phyloP scores from a whole-genome alignment of 768 basidiomycete genomes.

The Rhodosporidiobolus sp. region DNA sequence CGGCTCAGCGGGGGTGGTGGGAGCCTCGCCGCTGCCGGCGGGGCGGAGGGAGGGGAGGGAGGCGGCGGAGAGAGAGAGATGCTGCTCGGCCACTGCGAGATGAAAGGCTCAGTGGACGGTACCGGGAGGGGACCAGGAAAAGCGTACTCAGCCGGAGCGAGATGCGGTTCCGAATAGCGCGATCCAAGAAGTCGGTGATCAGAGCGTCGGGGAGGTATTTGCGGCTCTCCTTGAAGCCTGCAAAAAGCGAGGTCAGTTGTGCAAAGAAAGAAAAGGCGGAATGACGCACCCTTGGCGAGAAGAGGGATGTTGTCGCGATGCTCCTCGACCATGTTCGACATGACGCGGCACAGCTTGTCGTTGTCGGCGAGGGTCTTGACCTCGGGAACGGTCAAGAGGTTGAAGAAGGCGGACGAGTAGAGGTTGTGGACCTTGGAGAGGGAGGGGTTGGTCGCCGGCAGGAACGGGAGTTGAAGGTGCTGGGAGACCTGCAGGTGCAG shows the following conservation, averaged over 20 bases:
- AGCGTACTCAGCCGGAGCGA: conserved; percentile 62
- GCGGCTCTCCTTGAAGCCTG: conserved; percentile 75
- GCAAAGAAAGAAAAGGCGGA: not conserved
- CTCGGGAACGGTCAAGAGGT: conserved; percentile 36
- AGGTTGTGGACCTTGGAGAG: conserved; percentile 40
- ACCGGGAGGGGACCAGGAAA: not conserved
- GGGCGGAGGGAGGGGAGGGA: conserved; percentile 51
- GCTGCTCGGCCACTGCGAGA: conserved; percentile 66
- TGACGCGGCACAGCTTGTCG: conserved; percentile 61
- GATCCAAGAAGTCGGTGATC: conserved; percentile 74
- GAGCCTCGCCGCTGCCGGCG: conserved; percentile 77
- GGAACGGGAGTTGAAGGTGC: conserved; percentile 41
- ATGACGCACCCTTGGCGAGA: conserved; percentile 74
- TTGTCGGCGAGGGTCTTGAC: conserved; percentile 68
- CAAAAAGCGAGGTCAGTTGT: conserved; percentile 43
- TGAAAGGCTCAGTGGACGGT: conserved; percentile 55
- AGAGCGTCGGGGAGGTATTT: conserved; percentile 78
- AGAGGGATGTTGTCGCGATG: conserved; percentile 87
- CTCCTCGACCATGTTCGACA: conserved; percentile 68
- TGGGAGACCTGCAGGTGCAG: conserved; percentile 21
- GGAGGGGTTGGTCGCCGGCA: conserved; percentile 40
- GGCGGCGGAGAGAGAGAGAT: conserved; percentile 72
- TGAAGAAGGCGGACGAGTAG: conserved; percentile 39
- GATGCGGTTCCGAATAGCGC: conserved; percentile 79
- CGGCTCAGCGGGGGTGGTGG: conserved; percentile 40